Conservation (phyloP, 2,329 filamentous ascomycete species). For the Colletotrichum plurivorum region DNA sequence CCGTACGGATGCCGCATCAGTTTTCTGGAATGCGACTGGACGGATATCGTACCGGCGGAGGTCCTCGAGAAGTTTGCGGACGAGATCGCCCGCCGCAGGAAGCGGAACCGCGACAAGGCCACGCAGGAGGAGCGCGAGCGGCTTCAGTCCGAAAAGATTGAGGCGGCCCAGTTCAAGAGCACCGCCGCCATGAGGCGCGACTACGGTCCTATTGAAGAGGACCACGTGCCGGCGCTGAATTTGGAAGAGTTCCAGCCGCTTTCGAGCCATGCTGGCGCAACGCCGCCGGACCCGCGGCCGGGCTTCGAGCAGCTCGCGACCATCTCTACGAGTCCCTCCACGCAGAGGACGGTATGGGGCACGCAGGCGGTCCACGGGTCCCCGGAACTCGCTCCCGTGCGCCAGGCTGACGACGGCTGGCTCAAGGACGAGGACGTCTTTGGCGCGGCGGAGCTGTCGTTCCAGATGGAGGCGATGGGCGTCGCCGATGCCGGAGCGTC, state of each 20-base stretch:
- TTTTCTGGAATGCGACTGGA: slow-evolving; percentile 96
- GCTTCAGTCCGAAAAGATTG: slow-evolving; percentile 83
- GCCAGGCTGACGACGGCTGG: slow-evolving; percentile 82
- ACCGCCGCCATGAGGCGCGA: slow-evolving; percentile 56
- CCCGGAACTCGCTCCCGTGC: slow-evolving; percentile 60
- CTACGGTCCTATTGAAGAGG: slow-evolving; percentile 57
- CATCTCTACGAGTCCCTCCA: slow-evolving; percentile 85
- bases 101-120: slow-evolving; percentile 86
- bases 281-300: slow-evolving; percentile 69
- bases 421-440: slow-evolving; percentile 85
- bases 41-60: slow-evolving; percentile 84
- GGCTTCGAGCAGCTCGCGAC: slow-evolving; percentile 80
- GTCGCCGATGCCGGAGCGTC: slow-evolving; percentile 48
- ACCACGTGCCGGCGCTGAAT: slow-evolving; percentile 59
- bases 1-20: slow-evolving; percentile 92
- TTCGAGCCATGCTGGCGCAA: slow-evolving; percentile 62
- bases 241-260: slow-evolving; percentile 77
- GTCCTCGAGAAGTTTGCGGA: slow-evolving; percentile 81
- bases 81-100: slow-evolving; percentile 83
- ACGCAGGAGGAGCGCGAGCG: slow-evolving; percentile 89
- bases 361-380: slow-evolving; percentile 77
- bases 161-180: slow-evolving; percentile 77
- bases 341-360: slow-evolving; percentile 91
- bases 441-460: slow-evolving; percentile 69
- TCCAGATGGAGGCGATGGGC: slow-evolving; percentile 70